Percentiles rank a stretch among this genome's conserved stretches.
phyloP scores from a whole-genome alignment of 441 rosid species.

The Corymbia calophylla region DNA sequence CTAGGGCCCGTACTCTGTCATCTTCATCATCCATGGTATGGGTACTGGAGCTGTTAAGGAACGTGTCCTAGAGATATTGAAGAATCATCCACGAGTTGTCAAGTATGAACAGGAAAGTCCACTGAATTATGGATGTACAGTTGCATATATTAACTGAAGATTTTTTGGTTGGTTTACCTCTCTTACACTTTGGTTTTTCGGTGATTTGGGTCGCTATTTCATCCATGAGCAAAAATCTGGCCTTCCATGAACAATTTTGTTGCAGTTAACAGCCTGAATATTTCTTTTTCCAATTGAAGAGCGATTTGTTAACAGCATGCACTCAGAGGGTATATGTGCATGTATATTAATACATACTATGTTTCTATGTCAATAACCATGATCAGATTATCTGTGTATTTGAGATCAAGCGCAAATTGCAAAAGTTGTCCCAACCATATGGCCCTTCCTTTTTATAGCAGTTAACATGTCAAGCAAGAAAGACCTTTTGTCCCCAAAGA shows the following conservation, averaged over 20 bases:
- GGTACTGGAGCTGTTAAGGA: slow-evolving; percentile 72
- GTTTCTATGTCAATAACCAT: neutral
- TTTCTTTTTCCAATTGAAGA: neutral
- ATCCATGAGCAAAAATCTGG: neutral
- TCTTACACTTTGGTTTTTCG: neutral
- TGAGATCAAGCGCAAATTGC: neutral
- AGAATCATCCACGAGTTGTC: slow-evolving; percentile 48
- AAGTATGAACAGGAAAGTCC: slow-evolving; percentile 74
- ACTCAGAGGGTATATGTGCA: neutral
- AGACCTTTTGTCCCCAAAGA: neutral
- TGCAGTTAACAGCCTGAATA: neutral
- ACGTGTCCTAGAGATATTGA: slow-evolving; percentile 46
- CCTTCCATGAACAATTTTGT: neutral
- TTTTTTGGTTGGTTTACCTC: neutral
- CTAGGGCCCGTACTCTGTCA: slow-evolving; percentile 39
- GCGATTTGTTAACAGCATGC: neutral
- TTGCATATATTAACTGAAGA: slow-evolving; percentile 65
- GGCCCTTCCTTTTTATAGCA: neutral
- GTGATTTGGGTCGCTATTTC: neutral
- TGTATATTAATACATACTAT: neutral
- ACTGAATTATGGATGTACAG: slow-evolving; percentile 80
- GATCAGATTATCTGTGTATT: neutral
- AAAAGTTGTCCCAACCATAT: neutral
- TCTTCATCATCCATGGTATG: slow-evolving; percentile 78
- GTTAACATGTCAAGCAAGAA: neutral